Conservation (phyloP, 2,329 filamentous ascomycete species). For the Apiospora arundinis region DNA sequence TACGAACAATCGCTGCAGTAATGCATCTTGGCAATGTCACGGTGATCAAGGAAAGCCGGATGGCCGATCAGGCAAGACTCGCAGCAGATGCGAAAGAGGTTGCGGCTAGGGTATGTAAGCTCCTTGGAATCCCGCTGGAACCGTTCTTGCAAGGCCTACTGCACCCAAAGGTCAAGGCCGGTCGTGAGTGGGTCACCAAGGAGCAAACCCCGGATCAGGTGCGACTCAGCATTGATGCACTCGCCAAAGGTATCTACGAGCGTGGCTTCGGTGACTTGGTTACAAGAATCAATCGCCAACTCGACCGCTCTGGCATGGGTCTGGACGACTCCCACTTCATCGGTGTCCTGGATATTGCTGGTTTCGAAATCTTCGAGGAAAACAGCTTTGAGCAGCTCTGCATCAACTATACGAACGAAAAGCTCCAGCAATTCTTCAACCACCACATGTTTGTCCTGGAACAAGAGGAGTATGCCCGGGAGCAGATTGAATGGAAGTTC, state of each 20-base stretch:
- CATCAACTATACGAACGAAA: slow-evolving; percentile 99
- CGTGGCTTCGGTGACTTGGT: slow-evolving; percentile 94
- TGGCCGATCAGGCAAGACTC: slow-evolving; percentile 88
- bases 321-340: slow-evolving; percentile 94
- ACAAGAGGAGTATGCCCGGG: slow-evolving; percentile 95
- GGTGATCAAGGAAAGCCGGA: slow-evolving; percentile 88
- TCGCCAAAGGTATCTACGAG: slow-evolving; percentile 97
- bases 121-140: slow-evolving; percentile 85
- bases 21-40: slow-evolving; percentile 92
- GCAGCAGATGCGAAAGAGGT: slow-evolving; percentile 76
- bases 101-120: slow-evolving; percentile 78
- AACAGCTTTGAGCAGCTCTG: slow-evolving; percentile 99
- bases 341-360: slow-evolving; percentile 96
- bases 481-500: slow-evolving; percentile 99
- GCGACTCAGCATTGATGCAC: slow-evolving; percentile 83
- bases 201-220: slow-evolving; percentile 98
- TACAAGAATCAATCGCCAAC: slow-evolving; percentile 85
- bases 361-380: slow-evolving; percentile 97
- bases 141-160: slow-evolving; percentile 87
- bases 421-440: slow-evolving; percentile 99
- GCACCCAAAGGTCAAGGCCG: slow-evolving; percentile 93
- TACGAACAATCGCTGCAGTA: slow-evolving; percentile 88
- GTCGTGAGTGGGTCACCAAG: slow-evolving; percentile 97
- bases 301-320: slow-evolving; percentile 84
- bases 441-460: slow-evolving; percentile 99